These are phyloP conservation scores for Plantago elongata DNA, from an alignment of 257 asterid species.

Conservation along the genomic window DNA sequence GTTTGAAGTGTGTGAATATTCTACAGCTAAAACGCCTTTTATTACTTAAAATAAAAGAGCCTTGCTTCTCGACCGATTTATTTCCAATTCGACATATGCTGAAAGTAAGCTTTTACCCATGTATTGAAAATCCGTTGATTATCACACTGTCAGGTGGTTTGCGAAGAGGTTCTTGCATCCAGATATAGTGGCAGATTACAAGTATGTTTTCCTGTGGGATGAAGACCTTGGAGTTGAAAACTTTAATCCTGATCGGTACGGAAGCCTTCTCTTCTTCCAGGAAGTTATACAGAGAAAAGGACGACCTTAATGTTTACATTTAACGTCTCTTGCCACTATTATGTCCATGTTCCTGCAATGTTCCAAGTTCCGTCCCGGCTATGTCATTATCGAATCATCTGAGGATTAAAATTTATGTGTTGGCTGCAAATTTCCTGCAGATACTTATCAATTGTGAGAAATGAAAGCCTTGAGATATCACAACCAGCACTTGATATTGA, in stretches of 20 bases:
- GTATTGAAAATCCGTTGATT: neutral
- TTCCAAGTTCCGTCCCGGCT: too few species aligned
- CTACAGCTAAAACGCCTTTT: too few species aligned
- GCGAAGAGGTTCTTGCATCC: conserved; percentile 89
- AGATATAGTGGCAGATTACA: conserved; percentile 75
- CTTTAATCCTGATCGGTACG: conserved; percentile 63
- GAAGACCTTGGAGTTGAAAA: conserved; percentile 74
- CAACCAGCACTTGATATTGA: conserved; percentile 73
- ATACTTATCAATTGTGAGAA: conserved; percentile 62
- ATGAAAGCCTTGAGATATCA: conserved; percentile 79
- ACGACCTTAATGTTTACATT: neutral
- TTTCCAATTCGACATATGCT: neutral
- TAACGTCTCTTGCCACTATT: too few species aligned
- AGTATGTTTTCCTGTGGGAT: conserved; percentile 60
- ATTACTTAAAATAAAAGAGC: too few species aligned
- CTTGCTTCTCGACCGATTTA: too few species aligned
- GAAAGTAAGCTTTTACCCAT: neutral
- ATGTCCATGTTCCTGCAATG: too few species aligned
- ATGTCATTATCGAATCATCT: too few species aligned
- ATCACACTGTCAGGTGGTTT: conserved; percentile 56
- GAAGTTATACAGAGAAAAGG: neutral
- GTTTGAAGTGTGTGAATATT: too few species aligned
- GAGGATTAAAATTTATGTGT: neutral
- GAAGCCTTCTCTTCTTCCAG: neutral
- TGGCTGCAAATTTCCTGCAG: conserved; percentile 26